Percentiles rank a stretch among this genome's conserved stretches.
Conservation (phyloP, 305 asterid genomes). For the Rubia tinctorum region DNA sequence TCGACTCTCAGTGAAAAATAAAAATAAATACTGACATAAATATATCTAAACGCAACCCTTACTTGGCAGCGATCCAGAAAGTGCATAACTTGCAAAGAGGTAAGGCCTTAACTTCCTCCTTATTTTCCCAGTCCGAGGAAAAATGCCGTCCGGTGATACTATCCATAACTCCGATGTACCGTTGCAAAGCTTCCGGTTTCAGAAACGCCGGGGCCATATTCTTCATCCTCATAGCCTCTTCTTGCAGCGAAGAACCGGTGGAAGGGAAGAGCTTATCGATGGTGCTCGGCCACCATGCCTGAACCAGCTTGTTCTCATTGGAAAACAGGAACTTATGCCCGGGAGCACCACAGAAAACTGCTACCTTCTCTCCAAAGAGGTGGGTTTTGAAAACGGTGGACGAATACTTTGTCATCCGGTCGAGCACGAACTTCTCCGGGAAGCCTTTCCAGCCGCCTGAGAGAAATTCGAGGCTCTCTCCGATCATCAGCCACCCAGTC, state of each 20-base stretch:
- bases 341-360: background rate
- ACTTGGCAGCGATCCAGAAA: background rate
- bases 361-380: background rate
- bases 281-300: background rate
- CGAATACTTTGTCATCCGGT: background rate
- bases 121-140: background rate
- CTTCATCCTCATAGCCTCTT: background rate
- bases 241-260: background rate
- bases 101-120: no score
- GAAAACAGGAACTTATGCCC: background rate
- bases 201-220: background rate
- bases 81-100: background rate
- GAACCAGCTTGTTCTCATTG: background rate
- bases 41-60: no score
- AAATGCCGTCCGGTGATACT: background rate
- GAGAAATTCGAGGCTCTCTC: background rate
- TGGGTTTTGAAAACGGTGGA: background rate
- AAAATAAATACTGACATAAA: no score
- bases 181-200: no score
- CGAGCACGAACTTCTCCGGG: background rate
- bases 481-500: background rate
- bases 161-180: background rate
- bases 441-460: background rate
- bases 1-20: no score
- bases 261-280: conserved; percentile 17